These are phyloP conservation scores for Ruellia speciosa DNA, from an alignment of 305 asterid genomes.

Conservation along the genomic window DNA sequence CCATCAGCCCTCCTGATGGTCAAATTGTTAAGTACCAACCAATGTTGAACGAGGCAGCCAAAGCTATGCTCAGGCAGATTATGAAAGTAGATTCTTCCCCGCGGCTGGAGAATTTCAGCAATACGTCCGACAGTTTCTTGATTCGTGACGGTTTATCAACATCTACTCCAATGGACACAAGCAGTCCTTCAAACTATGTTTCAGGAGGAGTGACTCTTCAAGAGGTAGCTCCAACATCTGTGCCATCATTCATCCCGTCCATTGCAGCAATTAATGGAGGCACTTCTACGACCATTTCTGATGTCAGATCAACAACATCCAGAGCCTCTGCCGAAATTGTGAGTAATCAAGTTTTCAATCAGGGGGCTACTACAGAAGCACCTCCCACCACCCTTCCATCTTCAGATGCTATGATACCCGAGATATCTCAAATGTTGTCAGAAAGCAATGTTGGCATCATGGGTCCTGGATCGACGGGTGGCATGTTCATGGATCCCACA, in stretches of 20 bases:
- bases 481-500: constrained; percentile 33
- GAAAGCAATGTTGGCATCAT: constrained; percentile 33
- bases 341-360: constrained; percentile 23
- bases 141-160: constrained; percentile 31
- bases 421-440: constrained; percentile 38
- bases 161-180: constrained; percentile 30
- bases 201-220: constrained; percentile 68
- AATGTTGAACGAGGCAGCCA: constrained; percentile 71
- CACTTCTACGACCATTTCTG: constrained; percentile 30
- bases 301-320: constrained; percentile 31
- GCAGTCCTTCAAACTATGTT: constrained; percentile 29
- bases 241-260: constrained; percentile 28
- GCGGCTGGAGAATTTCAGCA: constrained; percentile 39
- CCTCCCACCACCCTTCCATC: constrained; percentile 32
- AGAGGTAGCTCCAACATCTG: constrained; percentile 41
- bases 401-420: constrained; percentile 39
- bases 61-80: constrained; percentile 63
- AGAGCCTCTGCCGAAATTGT: constrained; percentile 30
- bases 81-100: constrained; percentile 55
- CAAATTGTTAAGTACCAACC: constrained; percentile 83
- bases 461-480: constrained; percentile 29
- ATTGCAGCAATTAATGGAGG: constrained; percentile 24
- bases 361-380: constrained; percentile 32
- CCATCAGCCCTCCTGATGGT: constrained; percentile 44
- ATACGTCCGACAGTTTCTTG: constrained; percentile 39